Percentiles rank a stretch among this genome's conserved stretches.
Evolutionary conservation across 164 flowering plant species (phyloP).

Genomic region (Brasenia schreberi): DNA sequence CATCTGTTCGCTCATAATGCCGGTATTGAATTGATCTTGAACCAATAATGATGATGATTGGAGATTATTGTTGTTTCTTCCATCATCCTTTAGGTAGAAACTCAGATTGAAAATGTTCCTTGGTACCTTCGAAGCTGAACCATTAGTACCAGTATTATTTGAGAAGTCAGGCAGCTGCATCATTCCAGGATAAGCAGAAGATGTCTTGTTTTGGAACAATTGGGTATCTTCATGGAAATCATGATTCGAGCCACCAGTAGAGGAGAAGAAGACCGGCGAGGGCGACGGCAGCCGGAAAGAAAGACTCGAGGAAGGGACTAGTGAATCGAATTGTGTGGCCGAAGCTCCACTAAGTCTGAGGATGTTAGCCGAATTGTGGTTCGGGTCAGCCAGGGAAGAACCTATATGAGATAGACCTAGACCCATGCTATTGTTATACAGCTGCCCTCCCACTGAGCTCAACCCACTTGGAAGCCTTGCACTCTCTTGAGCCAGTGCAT

Average conservation of each 20-base stretch:
- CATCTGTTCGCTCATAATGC: constrained; percentile 22
- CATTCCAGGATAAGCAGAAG: constrained; percentile 21
- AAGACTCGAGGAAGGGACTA: constrained; percentile 18
- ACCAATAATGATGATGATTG: constrained; percentile 18
- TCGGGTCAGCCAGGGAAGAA: constrained; percentile 26
- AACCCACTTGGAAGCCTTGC: constrained; percentile 50
- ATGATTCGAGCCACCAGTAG: constrained; percentile 15
- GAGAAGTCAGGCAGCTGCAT: constrained; percentile 49
- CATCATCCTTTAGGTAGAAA: neutral
- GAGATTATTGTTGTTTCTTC: constrained; percentile 11
- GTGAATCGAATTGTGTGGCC: constrained; percentile 31
- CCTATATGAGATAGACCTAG: constrained; percentile 42
- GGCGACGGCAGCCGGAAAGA: constrained; percentile 22
- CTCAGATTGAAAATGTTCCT: constrained; percentile 10
- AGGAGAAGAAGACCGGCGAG: constrained; percentile 22
- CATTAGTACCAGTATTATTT: constrained; percentile 12
- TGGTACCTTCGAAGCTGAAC: neutral
- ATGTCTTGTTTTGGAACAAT: constrained; percentile 27
- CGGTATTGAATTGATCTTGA: constrained; percentile 26
- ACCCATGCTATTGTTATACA: constrained; percentile 30
- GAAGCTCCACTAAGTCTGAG: constrained; percentile 32
- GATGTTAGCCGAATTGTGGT: constrained; percentile 17
- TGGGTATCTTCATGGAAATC: constrained; percentile 31
- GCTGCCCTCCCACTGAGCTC: constrained; percentile 42
- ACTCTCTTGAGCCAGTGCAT: constrained; percentile 81